Percentiles rank a stretch among this genome's conserved stretches.
phyloP scores from a whole-genome alignment of 441 rosid genomes.

The Euphorbia celastroides region DNA sequence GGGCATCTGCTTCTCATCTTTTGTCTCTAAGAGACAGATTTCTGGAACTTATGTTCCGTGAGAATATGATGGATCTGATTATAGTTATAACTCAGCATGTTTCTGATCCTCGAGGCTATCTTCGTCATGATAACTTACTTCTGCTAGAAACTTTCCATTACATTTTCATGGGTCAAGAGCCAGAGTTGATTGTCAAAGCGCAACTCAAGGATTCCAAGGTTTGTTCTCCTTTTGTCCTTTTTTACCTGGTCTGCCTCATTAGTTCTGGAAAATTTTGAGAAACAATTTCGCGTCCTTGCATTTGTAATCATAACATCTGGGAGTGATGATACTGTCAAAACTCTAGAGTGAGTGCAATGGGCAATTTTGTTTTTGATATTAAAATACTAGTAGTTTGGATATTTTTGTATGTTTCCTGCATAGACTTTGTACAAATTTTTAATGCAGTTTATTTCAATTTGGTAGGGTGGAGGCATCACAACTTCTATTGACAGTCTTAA shows the following conservation, averaged over 20 bases:
- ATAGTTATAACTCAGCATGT: constrained; percentile 66
- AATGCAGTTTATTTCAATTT: constrained; percentile 12
- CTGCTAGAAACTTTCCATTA: constrained; percentile 71
- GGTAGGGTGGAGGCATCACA: constrained; percentile 44
- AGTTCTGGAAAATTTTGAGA: neutral
- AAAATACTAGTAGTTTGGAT: neutral
- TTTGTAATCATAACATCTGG: neutral
- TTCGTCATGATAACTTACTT: constrained; percentile 85
- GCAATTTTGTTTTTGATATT: neutral
- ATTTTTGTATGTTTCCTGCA: neutral
- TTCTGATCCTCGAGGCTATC: constrained; percentile 43
- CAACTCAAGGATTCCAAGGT: constrained; percentile 46
- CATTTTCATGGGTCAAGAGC: constrained; percentile 75
- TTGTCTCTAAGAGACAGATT: constrained; percentile 75
- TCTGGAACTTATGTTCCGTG: constrained; percentile 69
- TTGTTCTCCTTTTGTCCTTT: constrained; percentile 10
- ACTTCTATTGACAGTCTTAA: constrained; percentile 59
- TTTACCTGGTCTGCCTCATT: neutral
- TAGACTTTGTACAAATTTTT: constrained; percentile 5
- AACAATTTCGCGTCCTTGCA: neutral
- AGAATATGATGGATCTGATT: constrained; percentile 79
- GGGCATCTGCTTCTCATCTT: constrained; percentile 56
- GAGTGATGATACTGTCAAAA: neutral
- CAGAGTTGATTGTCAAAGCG: constrained; percentile 59
- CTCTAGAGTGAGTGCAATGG: neutral